Evolutionary conservation across 2,329 filamentous ascomycete species (phyloP), one percentile per base, ranked within the genome.

Genomic region (Penicillium sp.): DNA sequence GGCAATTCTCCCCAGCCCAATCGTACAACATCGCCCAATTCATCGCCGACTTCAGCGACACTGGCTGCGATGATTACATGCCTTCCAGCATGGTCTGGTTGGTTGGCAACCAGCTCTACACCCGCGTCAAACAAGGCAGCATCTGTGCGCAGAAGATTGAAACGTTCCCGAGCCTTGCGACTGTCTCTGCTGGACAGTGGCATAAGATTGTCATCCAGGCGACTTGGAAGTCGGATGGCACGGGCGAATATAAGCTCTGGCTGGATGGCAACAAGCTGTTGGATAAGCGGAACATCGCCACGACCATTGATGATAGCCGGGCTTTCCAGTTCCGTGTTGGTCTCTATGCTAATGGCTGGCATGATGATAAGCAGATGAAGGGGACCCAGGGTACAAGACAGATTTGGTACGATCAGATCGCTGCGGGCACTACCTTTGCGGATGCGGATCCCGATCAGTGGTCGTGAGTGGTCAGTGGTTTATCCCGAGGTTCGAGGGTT

Each of bases 361-460:
- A 78, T 53, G 78, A 81, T 55, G 68, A 77, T 36, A 65, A 66
- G 1, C 61, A 67, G 13, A 70, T 72, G 61, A 58, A 69, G 44
- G 77, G 76, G 1, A 72, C 56, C 14, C 78, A 81, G 68, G 59
- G 63, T 0, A 75, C 74, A 21, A 69, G 79, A 9, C 72, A 79
- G 66, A 62, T 81, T n/a, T 82, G 78, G 77, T 79, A 75, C 58
- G 79, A 81, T 57, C 74, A 80, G 68, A 73, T 81, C 54, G 72
- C 75, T 5, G 67, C 75, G 7, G 79, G 77, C 1, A 75, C 73
- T 2, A 69, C 63, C 1, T 76, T 74, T 55, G 65, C 66, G 8
- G 76, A 78, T 61, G 75, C 70, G 1, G 71, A 76, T 53, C 71
- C 74, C 1, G 48, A 32, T 22, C 40, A 54, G 41, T 56, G 48